Evolutionary conservation across 2,329 filamentous ascomycete genomes (phyloP), one percentile per base, ranked within the genome.

Genomic region (Trichophaea hybrida): DNA sequence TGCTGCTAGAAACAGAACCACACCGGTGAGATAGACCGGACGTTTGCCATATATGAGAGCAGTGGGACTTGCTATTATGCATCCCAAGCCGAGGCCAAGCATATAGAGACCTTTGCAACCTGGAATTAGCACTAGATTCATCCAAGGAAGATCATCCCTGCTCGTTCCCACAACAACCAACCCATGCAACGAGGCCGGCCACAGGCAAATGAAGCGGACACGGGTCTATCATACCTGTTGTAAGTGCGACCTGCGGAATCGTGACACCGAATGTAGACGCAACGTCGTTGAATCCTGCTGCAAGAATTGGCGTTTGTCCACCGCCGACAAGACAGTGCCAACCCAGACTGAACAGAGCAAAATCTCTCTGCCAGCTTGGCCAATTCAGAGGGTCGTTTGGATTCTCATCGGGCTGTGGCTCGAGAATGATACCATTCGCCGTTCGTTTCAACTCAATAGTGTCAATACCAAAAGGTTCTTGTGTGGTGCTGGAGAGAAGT

Each of bases 261-360:
- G 80, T 76, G 24, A 95, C 80, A 61, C 78, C 62, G 69, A 85
- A 84, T 1, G 77, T 79, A 0, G 76, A 64, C 1, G 89, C 84
- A 10, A 97, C 85, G 48, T 94, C 76, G 35, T 82, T 83, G 74
- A 96, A 97, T 10, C 89, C 91, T 7, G 93, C 91, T 0, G 91
- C 90, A 15, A 97, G 77, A 34, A 96, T 76, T 0, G 93, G 86
- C 0, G 90, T 96, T 76, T 94, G 94, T 48, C 91, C 91, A 44
- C 91, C 91, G 58, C 91, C 91, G 15, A 96, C 73, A 82, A 96
- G 86, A 72, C 89, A 95, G 72, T 94, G 95, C 68, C 95, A 84
- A 1, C 91, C 91, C 3, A 97, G 76, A 0, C 85, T 91, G 0
- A 94, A 68, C 63, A 97, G 73, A 0, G 91, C 88, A 31, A 78